phyloP scores from a whole-genome alignment of 805 yeast genomes.

The Ogataea wickerhamii region DNA sequence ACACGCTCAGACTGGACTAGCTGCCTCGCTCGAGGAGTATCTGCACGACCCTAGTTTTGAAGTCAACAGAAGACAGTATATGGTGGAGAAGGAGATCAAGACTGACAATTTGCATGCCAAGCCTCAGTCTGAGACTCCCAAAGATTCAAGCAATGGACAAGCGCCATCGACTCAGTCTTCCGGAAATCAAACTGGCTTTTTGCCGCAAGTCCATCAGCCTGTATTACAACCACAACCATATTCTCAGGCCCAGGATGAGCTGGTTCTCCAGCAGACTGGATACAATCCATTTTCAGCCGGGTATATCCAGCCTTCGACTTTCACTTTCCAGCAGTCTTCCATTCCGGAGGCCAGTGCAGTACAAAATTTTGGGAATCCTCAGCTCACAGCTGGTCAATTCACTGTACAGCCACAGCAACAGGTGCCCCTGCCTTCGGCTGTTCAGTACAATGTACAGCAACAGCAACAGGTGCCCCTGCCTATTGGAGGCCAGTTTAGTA shows the following conservation, averaged over 20 bases:
- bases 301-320: conserved; percentile 1
- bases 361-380: not conserved
- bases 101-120: not conserved
- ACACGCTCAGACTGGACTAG: conserved; percentile 94
- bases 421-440: not conserved
- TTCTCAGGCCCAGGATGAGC: conserved; percentile 12
- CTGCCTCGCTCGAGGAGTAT: conserved; percentile 83
- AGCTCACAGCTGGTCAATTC: not conserved
- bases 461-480: not conserved
- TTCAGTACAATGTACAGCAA: not conserved
- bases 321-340: conserved; percentile 5
- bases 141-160: conserved; percentile 10
- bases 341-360: conserved; percentile 1
- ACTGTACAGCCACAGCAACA: not conserved
- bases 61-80: conserved; percentile 68
- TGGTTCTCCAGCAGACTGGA: conserved; percentile 27
- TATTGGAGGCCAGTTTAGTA: not conserved
- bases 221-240: conserved; percentile 7
- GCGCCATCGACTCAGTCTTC: not conserved
- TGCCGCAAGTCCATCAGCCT: conserved; percentile 7
- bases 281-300: conserved; percentile 26
- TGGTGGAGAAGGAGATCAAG: conserved; percentile 58
- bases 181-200: not conserved
- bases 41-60: conserved; percentile 84
- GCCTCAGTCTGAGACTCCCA: conserved; percentile 4